Conservation (phyloP, 768 basidiomycete species). For the Auricularia auricula-judae region DNA sequence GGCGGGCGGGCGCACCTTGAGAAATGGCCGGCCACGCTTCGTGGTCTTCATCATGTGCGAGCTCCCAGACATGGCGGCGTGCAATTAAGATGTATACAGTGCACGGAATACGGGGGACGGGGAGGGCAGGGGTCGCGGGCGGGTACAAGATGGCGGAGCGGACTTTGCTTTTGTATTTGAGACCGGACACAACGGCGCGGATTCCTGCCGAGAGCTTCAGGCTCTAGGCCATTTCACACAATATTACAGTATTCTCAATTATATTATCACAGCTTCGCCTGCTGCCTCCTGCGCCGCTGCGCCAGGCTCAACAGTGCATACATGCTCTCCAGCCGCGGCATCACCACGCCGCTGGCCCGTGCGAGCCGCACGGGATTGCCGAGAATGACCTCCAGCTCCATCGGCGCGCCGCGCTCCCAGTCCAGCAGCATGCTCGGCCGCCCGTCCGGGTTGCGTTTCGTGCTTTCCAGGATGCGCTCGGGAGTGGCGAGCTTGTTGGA, state of each 20-base stretch:
- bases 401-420: constrained; percentile 15
- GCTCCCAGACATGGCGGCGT: constrained; percentile 20
- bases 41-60: constrained; percentile 99
- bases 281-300: constrained; percentile 11
- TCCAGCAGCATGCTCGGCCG: constrained; percentile 18
- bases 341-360: constrained; percentile 14
- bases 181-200: not conserved
- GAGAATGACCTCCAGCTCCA: constrained; percentile 21
- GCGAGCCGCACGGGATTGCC: constrained; percentile 20
- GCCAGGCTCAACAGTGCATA: constrained; percentile 17
- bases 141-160: not conserved
- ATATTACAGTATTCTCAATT: not conserved
- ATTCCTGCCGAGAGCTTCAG: not conserved
- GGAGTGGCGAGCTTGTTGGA: constrained; percentile 15
- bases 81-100: constrained; percentile 1
- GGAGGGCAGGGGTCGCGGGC: not conserved
- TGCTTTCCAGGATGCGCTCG: constrained; percentile 15
- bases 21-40: constrained; percentile 85
- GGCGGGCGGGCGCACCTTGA: constrained; percentile 51
- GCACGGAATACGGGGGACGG: constrained; percentile 5
- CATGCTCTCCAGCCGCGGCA: constrained; percentile 19
- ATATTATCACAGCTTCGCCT: constrained; percentile 5
- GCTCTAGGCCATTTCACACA: not conserved
- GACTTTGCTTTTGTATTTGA: not conserved
- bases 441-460: constrained; percentile 14